These are phyloP conservation scores for Tylopilus sp. DNA, from an alignment of 1,284 basidiomycete genomes.

Conservation along the genomic window DNA sequence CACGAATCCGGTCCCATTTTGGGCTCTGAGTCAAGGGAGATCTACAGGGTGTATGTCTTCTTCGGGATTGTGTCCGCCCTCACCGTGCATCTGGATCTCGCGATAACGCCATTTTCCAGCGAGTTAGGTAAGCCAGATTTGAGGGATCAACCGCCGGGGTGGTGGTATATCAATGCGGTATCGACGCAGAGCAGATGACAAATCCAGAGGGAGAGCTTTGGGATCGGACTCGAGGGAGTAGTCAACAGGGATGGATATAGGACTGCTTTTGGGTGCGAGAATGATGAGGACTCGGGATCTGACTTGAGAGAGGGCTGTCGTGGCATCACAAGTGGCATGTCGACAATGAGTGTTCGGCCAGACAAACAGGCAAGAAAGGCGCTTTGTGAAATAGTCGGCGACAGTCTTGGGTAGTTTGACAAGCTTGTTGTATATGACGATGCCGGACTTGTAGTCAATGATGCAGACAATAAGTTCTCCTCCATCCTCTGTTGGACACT, in stretches of 20 bases:
- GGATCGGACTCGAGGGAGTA: slow-evolving; percentile 95
- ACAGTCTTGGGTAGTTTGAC: slow-evolving; percentile 89
- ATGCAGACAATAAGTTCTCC: slow-evolving; percentile 90
- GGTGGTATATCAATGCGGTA: slow-evolving; percentile 89
- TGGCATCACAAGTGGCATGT: slow-evolving; percentile 68
- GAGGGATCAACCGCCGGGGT: slow-evolving; percentile 89
- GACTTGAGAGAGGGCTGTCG: slow-evolving; percentile 80
- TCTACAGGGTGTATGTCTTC: slow-evolving; percentile 92
- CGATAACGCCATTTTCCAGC: slow-evolving; percentile 90
- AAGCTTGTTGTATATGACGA: slow-evolving; percentile 85
- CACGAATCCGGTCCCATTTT: slow-evolving; percentile 84
- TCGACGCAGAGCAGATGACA: slow-evolving; percentile 90
- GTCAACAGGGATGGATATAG: slow-evolving; percentile 89
- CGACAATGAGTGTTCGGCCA: background rate
- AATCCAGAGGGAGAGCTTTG: slow-evolving; percentile 83
- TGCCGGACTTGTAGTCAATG: slow-evolving; percentile 78
- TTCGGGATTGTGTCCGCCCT: slow-evolving; percentile 90
- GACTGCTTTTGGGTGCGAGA: slow-evolving; percentile 58
- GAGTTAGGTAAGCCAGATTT: slow-evolving; percentile 95
- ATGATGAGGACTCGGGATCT: slow-evolving; percentile 74
- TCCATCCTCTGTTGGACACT: slow-evolving; percentile 90
- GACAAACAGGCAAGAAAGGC: slow-evolving; percentile 21
- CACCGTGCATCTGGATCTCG: slow-evolving; percentile 84
- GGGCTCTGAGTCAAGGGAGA: slow-evolving; percentile 83
- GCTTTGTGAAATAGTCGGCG: slow-evolving; percentile 90